These are phyloP conservation scores for Ceratocystis lukuohia DNA, from an alignment of 2,329 filamentous ascomycete species.

Conservation along the genomic window DNA sequence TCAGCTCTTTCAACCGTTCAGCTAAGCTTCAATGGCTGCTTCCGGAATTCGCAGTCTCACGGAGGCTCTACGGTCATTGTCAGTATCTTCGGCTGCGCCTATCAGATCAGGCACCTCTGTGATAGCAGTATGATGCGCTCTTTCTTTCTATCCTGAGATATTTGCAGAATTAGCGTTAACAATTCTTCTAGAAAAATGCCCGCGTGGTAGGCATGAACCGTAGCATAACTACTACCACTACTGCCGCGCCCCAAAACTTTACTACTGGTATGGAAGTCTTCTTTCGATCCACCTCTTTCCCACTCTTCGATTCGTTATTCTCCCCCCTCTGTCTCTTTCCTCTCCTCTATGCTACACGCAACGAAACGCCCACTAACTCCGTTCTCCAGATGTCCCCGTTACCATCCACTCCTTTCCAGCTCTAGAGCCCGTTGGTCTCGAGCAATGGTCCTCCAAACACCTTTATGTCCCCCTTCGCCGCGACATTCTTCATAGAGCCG, in stretches of 20 bases:
- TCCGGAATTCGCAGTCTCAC: conserved; percentile 37
- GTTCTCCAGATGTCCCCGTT: conserved; percentile 50
- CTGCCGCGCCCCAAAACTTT: conserved; percentile 30
- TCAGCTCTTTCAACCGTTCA: not conserved
- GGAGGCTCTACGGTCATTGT: conserved; percentile 39
- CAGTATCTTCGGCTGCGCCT: not conserved
- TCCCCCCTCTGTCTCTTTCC: not conserved
- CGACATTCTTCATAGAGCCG: conserved; percentile 83
- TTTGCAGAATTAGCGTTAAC: not conserved
- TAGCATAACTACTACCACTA: conserved; percentile 43
- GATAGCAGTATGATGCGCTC: not conserved
- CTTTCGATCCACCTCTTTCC: too few relatives aligned
- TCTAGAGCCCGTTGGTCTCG: conserved; percentile 68
- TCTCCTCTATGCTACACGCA: not conserved
- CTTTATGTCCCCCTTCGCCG: conserved; percentile 75
- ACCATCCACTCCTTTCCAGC: conserved; percentile 85
- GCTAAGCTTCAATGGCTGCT: conserved; percentile 29
- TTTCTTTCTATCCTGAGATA: not conserved
- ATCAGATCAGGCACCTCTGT: not conserved
- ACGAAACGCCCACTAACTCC: conserved; percentile 27
- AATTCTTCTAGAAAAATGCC: not conserved
- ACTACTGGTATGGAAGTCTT: conserved; percentile 31
- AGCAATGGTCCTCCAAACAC: conserved; percentile 67
- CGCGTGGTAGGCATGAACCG: conserved; percentile 23
- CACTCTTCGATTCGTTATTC: too few relatives aligned